Percentiles rank a stretch among this genome's conserved stretches.
These are phyloP conservation scores for Citrullus amarus DNA, from an alignment of 306 rosid species.

Conservation along the genomic window DNA sequence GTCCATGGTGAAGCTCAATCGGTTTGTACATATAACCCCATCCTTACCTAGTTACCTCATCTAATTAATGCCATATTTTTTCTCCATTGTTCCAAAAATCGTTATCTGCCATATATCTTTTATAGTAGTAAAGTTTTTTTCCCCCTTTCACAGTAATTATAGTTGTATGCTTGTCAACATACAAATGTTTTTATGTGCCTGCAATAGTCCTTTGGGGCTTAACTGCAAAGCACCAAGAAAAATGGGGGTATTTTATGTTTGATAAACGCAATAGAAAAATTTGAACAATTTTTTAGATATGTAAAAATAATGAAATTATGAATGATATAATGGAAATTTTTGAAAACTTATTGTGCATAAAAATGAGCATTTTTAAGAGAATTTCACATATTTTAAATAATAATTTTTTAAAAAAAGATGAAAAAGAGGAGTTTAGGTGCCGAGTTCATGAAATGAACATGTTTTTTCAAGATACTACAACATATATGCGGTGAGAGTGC, in stretches of 20 bases:
- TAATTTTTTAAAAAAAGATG: no score
- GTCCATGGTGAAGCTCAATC: conserved; percentile 72
- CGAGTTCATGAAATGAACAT: background rate
- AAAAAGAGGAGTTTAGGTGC: background rate
- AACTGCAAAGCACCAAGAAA: background rate
- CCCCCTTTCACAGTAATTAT: background rate
- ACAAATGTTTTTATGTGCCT: background rate
- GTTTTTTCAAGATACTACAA: background rate
- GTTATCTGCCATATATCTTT: background rate
- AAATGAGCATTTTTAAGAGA: background rate
- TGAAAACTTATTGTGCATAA: background rate
- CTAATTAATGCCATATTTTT: background rate
- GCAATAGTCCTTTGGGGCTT: background rate
- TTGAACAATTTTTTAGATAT: background rate
- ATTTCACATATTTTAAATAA: background rate
- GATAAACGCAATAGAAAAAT: background rate
- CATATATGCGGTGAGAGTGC: background rate
- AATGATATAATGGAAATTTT: background rate
- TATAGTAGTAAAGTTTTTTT: background rate
- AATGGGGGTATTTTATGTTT: background rate
- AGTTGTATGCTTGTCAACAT: background rate
- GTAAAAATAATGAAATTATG: background rate
- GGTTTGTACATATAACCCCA: conserved; percentile 33
- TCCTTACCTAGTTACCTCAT: background rate
- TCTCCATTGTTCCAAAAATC: background rate